A percentile compares a stretch with the other conserved stretches of the same genome.
Evolutionary conservation across 1,284 basidiomycete species (phyloP).

Genomic region (Kalmanozyma brasiliensis): DNA sequence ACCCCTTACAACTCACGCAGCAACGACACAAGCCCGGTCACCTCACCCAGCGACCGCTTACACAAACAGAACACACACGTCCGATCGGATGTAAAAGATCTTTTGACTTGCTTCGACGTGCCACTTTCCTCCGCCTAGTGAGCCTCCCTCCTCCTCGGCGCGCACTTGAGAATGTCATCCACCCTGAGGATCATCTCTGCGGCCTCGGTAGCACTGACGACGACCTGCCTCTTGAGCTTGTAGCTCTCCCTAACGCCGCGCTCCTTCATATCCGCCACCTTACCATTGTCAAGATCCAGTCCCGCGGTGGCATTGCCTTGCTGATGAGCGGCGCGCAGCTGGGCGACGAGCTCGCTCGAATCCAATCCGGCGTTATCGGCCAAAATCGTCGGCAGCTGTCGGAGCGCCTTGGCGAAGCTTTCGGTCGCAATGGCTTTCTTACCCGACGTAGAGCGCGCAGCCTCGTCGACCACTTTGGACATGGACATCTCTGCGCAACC

Average conservation of each 20-base stretch:
- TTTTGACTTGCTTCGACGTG: too few relatives aligned
- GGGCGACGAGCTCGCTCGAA: conserved; percentile 91
- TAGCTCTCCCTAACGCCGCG: conserved; percentile 94
- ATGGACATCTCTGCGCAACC: conserved; percentile 98
- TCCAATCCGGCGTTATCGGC: conserved; percentile 98
- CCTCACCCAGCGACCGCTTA: background rate
- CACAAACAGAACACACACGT: background rate
- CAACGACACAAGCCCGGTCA: too few relatives aligned
- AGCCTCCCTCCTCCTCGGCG: conserved; percentile 74
- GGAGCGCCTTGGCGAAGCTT: conserved; percentile 85
- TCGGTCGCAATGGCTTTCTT: conserved; percentile 97
- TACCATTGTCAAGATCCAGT: conserved; percentile 87
- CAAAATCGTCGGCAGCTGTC: conserved; percentile 89
- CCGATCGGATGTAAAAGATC: too few relatives aligned
- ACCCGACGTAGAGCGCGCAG: conserved; percentile 83
- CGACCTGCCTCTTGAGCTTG: conserved; percentile 95
- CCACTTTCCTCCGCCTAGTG: conserved; percentile 42
- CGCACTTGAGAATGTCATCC: conserved; percentile 73
- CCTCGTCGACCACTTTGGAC: conserved; percentile 92
- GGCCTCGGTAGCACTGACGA: conserved; percentile 92
- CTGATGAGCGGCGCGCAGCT: conserved; percentile 91
- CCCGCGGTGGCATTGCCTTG: conserved; percentile 86
- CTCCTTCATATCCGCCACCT: conserved; percentile 85
- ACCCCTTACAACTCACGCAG: too few relatives aligned
- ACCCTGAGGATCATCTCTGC: conserved; percentile 98